Evolutionary conservation across 768 basidiomycete genomes (phyloP).

Genomic region (Naematelia encephala): DNA sequence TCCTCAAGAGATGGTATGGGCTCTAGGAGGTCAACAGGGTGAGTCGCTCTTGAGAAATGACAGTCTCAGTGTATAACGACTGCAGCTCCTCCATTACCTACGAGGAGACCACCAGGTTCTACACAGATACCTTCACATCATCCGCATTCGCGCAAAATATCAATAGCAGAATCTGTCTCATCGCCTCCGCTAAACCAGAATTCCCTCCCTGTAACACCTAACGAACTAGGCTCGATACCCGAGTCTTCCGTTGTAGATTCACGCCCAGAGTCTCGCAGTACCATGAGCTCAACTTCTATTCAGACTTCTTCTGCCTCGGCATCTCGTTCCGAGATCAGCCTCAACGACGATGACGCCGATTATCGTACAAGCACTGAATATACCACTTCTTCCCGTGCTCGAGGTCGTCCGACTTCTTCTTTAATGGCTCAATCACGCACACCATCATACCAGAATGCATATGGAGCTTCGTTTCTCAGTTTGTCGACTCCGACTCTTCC

Average conservation of each 20-base stretch:
- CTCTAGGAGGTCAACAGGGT: constrained; percentile 29
- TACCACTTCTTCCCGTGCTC: background rate
- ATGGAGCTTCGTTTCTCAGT: constrained; percentile 23
- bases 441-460: constrained; percentile 33
- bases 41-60: too few relatives aligned
- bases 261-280: background rate
- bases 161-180: constrained; percentile 15
- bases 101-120: constrained; percentile 19
- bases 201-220: background rate
- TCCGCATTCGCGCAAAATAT: constrained; percentile 51
- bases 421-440: constrained; percentile 14
- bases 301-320: constrained; percentile 2
- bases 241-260: constrained; percentile 6
- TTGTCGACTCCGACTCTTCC: constrained; percentile 10
- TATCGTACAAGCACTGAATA: constrained; percentile 4
- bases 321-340: constrained; percentile 1
- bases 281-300: background rate
- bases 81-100: constrained; percentile 38
- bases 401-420: constrained; percentile 10
- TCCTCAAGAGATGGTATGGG: constrained; percentile 47
- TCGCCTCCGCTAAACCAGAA: constrained; percentile 37
- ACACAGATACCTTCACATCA: constrained; percentile 35
- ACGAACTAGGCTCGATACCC: constrained; percentile 12
- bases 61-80: constrained; percentile 6
- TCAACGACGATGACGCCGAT: constrained; percentile 7